phyloP scores from a whole-genome alignment of 202 grass and related monocot genomes.

The Schoenoplectus triqueter region DNA sequence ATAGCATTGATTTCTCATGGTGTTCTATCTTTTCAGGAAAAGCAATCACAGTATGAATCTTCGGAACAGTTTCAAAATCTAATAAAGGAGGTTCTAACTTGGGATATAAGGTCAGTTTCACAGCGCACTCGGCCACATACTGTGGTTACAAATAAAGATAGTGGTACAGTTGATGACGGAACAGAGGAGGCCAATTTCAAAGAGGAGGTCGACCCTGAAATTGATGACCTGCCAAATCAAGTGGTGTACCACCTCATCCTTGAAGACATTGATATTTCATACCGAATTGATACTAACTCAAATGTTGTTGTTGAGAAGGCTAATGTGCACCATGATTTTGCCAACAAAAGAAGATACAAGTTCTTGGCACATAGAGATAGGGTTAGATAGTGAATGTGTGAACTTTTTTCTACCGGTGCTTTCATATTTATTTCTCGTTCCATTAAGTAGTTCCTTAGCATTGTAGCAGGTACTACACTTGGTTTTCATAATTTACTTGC shows the following conservation, averaged over 20 bases:
- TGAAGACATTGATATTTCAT: constrained; percentile 83
- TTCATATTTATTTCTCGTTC: constrained; percentile 6
- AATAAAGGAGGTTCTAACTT: constrained; percentile 76
- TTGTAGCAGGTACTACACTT: background rate
- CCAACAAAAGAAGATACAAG: constrained; percentile 39
- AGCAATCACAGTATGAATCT: constrained; percentile 65
- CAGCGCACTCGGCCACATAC: constrained; percentile 67
- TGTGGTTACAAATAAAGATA: constrained; percentile 32
- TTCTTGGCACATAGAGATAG: constrained; percentile 52
- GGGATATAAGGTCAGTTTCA: constrained; percentile 91
- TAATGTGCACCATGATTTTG: constrained; percentile 23
- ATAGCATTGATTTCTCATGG: constrained; percentile 27
- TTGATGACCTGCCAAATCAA: background rate
- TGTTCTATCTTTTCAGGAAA: constrained; percentile 56
- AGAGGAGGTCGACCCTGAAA: constrained; percentile 9
- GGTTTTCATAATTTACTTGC: background rate
- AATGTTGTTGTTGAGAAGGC: constrained; percentile 67
- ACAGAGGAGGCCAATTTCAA: constrained; percentile 10
- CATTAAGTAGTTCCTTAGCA: constrained; percentile 4
- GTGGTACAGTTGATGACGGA: background rate
- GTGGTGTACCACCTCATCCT: constrained; percentile 77
- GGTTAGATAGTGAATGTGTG: constrained; percentile 30
- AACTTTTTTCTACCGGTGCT: background rate
- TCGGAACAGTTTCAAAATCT: constrained; percentile 67
- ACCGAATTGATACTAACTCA: constrained; percentile 57